phyloP scores from a whole-genome alignment of 352 stramenopile species.

The Phytophthora niederhauseri region DNA sequence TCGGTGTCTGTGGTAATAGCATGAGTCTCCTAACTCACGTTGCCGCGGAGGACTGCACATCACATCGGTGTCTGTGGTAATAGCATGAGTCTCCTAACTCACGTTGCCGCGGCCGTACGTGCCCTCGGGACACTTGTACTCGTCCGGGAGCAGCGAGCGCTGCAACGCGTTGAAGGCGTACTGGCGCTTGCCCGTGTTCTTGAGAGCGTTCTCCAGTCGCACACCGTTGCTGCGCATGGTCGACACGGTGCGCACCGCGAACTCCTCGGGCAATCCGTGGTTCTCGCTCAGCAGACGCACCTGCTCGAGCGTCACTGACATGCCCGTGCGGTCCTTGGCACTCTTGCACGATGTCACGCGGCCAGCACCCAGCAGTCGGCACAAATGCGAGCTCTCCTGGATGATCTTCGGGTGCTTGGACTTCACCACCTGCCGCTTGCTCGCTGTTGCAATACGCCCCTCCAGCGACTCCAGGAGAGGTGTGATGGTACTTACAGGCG shows the following conservation, averaged over 20 bases:
- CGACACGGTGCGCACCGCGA: conserved; percentile 64
- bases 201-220: conserved; percentile 72
- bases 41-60: conserved; percentile 44
- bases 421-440: conserved; percentile 70
- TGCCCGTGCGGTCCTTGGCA: conserved; percentile 96
- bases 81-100: conserved; percentile 41
- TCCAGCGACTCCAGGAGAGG: conserved; percentile 56
- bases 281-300: conserved; percentile 64
- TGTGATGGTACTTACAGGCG: conserved; percentile 44
- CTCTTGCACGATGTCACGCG: conserved; percentile 95
- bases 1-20: conserved; percentile 3
- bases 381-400: conserved; percentile 66
- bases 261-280: conserved; percentile 63
- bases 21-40: conserved; percentile 56
- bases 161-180: conserved; percentile 82
- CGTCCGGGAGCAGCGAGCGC: conserved; percentile 74
- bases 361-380: conserved; percentile 87
- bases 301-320: conserved; percentile 96
- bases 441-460: conserved; percentile 56
- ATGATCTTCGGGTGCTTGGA: conserved; percentile 84
- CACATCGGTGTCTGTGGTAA: conserved; percentile 7
- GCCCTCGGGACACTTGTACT: conserved; percentile 82
- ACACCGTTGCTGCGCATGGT: conserved; percentile 82
- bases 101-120: conserved; percentile 83
- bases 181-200: conserved; percentile 79